phyloP scores from a whole-genome alignment of 1,284 basidiomycete species.

The Ceratobasidium sp. region DNA sequence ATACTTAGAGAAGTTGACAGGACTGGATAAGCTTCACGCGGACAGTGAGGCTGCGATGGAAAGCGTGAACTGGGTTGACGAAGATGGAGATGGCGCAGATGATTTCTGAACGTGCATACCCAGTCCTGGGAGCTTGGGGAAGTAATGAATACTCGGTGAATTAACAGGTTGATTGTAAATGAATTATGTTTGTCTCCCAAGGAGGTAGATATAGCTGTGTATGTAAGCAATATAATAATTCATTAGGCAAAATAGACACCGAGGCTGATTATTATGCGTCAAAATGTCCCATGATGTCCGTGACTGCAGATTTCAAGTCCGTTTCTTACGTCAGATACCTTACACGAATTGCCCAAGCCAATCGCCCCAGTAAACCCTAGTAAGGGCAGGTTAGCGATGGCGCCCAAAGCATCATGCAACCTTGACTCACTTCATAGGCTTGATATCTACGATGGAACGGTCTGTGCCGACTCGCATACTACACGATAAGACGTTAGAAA shows the following conservation, averaged over 20 bases:
- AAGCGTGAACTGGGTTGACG: conserved; percentile 79
- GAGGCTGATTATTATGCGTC: neutral
- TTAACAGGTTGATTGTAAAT: neutral
- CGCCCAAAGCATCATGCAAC: neutral
- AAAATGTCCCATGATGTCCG: neutral
- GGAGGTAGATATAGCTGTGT: no score
- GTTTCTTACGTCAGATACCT: no score
- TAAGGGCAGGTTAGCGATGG: neutral
- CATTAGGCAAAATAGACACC: neutral
- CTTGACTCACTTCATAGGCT: conserved; percentile 17
- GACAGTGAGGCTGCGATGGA: conserved; percentile 83
- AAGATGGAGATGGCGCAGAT: conserved; percentile 57
- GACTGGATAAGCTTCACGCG: conserved; percentile 83
- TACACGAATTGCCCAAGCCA: conserved; percentile 8
- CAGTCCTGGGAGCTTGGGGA: neutral
- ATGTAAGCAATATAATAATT: no score
- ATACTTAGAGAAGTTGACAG: conserved; percentile 85
- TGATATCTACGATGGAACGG: conserved; percentile 2
- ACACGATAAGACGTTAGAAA: neutral
- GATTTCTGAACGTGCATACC: conserved; percentile 46
- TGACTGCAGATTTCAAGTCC: neutral
- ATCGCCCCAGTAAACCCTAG: conserved; percentile 33
- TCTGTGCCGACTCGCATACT: conserved; percentile 27
- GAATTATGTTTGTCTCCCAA: neutral
- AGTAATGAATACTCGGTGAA: conserved; percentile 5